Base-by-base conservation (phyloP, 495 filamentous ascomycete genomes). In the Collariella sp. region DNA sequence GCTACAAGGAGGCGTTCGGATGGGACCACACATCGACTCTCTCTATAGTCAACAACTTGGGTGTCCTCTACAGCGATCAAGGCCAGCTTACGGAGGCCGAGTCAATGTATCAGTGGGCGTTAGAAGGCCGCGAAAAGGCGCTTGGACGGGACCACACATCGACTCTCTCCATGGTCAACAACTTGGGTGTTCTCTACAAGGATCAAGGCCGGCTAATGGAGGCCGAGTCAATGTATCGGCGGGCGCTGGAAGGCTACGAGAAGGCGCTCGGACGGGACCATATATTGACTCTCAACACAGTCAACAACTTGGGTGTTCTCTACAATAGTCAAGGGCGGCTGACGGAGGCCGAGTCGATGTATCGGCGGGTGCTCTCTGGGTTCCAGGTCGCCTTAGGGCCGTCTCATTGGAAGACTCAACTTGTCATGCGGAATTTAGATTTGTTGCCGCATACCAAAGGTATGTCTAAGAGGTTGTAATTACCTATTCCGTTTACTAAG, bases 51-150 rank as follows among this genome's bases (percentile, higher is more conserved):
- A 26, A 45, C 42, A 31, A 45, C 42, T 50, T 65, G 31, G 67
- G 65, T 15, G 23, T 15, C 34, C 62, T 76, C 52, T 74, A 58
- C 53, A 10, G 1, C 3, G 22, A 31, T 38, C 62, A 68, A 35
- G 66, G 52, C 31, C 61, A 56, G 57, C 50, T 64, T 7, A 47
- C 13, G 22, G 62, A 69, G 54, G 64, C 67, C 40, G 61, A 70
- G 66, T 20, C 60, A 31, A 63, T 67, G 55, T 66, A 63, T 47
- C 46, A 60, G 50, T 60, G 64, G 54, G 72, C 67, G 53, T 65
- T 76, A 36, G 34, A 59, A 63, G 31, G 33, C 46, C 2, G n/a
- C 3, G 46, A 49, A 19, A 49, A 49, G 34, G 63, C 48, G 23
- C 38, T 42, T 11, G 19, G 40, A 23, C 6, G 19, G 40, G 40